Evolutionary conservation across 257 asterid genomes (phyloP).

Genomic region (Gardenia jasminoides): DNA sequence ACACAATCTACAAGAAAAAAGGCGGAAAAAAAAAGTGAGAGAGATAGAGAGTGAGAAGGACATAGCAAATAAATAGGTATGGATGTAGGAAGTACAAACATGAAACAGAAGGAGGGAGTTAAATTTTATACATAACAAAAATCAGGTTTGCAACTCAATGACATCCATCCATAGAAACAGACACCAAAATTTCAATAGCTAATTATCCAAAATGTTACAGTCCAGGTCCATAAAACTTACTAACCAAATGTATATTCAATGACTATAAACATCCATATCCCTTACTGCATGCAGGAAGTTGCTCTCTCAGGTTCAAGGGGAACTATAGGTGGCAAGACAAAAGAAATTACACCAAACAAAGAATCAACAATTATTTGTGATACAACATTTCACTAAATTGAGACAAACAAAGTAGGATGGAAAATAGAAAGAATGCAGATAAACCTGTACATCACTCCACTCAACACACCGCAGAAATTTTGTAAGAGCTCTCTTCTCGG

Average conservation of each 20-base stretch:
- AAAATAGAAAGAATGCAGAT: conserved; percentile 8
- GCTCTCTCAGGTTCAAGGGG: neutral
- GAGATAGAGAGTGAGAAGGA: too few species aligned
- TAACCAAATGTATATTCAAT: neutral
- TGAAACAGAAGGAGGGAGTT: neutral
- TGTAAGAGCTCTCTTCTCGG: conserved; percentile 92
- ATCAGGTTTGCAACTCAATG: neutral
- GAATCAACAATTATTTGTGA: neutral
- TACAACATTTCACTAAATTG: neutral
- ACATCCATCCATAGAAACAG: neutral
- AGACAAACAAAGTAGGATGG: neutral
- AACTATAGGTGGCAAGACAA: neutral
- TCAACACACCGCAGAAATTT: conserved; percentile 95
- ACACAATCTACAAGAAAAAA: neutral
- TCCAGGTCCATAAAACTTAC: too few species aligned
- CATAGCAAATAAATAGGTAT: neutral
- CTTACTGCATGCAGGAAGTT: neutral
- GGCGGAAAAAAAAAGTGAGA: too few species aligned
- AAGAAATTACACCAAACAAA: neutral
- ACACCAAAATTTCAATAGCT: neutral
- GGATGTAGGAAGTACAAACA: neutral
- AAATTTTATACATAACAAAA: neutral
- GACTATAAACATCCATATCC: too few species aligned
- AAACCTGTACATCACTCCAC: conserved; percentile 98
- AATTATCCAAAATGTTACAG: neutral